Evolutionary conservation across 2,329 filamentous ascomycete genomes (phyloP).

Genomic region (Diaporthe ampelina): DNA sequence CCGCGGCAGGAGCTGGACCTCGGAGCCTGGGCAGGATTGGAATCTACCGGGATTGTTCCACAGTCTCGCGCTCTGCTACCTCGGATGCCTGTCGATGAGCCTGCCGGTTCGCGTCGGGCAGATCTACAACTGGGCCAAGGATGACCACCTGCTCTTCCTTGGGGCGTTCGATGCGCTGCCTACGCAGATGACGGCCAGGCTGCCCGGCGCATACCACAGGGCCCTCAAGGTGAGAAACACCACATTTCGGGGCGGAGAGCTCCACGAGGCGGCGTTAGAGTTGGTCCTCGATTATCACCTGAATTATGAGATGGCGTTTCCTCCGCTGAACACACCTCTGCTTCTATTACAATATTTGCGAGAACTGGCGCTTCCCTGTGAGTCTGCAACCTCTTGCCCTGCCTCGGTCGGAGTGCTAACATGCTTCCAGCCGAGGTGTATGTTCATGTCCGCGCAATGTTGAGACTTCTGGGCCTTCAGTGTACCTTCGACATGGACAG

Average conservation of each 20-base stretch:
- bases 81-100: slow-evolving; percentile 81
- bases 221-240: slow-evolving; percentile 66
- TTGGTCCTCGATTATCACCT: slow-evolving; percentile 73
- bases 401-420: slow-evolving; percentile 45
- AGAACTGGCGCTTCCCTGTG: slow-evolving; percentile 81
- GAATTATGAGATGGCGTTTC: slow-evolving; percentile 80
- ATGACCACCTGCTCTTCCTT: slow-evolving; percentile 79
- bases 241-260: slow-evolving; percentile 64
- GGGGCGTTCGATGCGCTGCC: slow-evolving; percentile 66
- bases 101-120: slow-evolving; percentile 83
- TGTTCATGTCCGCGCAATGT: slow-evolving; percentile 69
- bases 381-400: slow-evolving; percentile 45
- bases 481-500: slow-evolving; percentile 70
- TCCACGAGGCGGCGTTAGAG: slow-evolving; percentile 76
- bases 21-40: slow-evolving; percentile 62
- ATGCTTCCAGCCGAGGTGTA: slow-evolving; percentile 73
- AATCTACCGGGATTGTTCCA: slow-evolving; percentile 79
- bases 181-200: slow-evolving; percentile 72
- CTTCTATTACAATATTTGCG: slow-evolving; percentile 79
- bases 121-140: slow-evolving; percentile 76
- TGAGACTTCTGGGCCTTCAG: slow-evolving; percentile 62
- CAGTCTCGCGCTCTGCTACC: slow-evolving; percentile 82
- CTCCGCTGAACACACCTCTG: slow-evolving; percentile 78
- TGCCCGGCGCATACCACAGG: slow-evolving; percentile 73
- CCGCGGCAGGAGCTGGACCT: slow-evolving; percentile 59